These are phyloP conservation scores for Coemansia sp. DNA, from an alignment of 192 early-diverging fungal species.

Conservation along the genomic window DNA sequence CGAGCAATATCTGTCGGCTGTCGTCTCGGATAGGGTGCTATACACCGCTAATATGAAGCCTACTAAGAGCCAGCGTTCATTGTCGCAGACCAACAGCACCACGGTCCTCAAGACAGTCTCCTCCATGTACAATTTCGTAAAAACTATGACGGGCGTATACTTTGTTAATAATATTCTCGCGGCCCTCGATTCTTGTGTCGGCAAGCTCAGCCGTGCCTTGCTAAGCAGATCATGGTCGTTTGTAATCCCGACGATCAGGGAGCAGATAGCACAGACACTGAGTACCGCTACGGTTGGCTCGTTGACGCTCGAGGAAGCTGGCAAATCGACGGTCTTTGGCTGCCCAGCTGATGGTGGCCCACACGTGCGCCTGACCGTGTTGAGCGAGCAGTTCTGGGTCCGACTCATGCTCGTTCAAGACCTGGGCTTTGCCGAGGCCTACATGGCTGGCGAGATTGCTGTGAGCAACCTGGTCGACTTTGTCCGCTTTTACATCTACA, in stretches of 20 bases:
- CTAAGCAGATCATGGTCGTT: neutral
- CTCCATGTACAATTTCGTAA: no score
- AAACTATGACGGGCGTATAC: no score
- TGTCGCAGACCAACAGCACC: no score
- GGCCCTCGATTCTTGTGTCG: slow-evolving; percentile 16
- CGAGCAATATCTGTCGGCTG: no score
- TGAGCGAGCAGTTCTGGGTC: slow-evolving; percentile 65
- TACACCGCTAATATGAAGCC: no score
- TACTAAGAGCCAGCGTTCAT: no score
- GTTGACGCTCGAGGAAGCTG: slow-evolving; percentile 46
- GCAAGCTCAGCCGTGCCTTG: slow-evolving; percentile 7
- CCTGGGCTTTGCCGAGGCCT: slow-evolving; percentile 73
- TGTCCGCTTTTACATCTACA: slow-evolving; percentile 64
- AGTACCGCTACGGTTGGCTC: slow-evolving; percentile 36
- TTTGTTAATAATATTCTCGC: slow-evolving; percentile 13
- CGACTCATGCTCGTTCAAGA: slow-evolving; percentile 55
- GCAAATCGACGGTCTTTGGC: slow-evolving; percentile 51
- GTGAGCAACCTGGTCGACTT: slow-evolving; percentile 61
- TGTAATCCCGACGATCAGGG: slow-evolving; percentile 27
- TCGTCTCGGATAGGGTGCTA: no score
- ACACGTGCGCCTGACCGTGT: slow-evolving; percentile 54
- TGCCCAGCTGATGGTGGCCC: slow-evolving; percentile 27
- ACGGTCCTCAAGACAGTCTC: no score
- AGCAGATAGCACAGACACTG: slow-evolving; percentile 40
- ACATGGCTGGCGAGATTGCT: slow-evolving; percentile 68